Evolutionary conservation across 2,329 filamentous ascomycete genomes (phyloP).

Genomic region (Drechslerella dactyloides): DNA sequence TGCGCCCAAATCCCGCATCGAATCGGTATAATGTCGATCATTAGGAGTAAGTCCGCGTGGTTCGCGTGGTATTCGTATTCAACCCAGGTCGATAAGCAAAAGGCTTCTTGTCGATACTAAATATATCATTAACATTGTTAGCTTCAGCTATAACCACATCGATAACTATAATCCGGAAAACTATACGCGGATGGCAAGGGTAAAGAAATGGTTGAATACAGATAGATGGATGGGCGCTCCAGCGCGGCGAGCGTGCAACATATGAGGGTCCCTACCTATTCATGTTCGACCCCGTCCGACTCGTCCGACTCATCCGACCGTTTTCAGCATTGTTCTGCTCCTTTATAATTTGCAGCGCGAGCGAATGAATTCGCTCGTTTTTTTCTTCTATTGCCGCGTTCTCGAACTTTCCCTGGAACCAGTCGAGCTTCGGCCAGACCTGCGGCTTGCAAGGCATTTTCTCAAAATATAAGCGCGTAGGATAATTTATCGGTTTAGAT

Average conservation of each 20-base stretch:
- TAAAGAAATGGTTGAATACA: no score
- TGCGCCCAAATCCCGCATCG: no score
- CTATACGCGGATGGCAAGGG: neutral
- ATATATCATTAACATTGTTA: no score
- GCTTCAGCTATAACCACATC: no score
- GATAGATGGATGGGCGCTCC: neutral
- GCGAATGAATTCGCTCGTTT: constrained; percentile 18
- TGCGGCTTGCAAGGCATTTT: constrained; percentile 46
- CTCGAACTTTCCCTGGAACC: constrained; percentile 42
- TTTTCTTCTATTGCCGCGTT: constrained; percentile 20
- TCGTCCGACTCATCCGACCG: no score
- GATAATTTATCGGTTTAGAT: no score
- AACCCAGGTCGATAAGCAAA: no score
- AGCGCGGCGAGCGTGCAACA: neutral
- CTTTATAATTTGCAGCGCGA: constrained; percentile 40
- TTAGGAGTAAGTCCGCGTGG: no score
- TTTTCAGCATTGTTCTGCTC: constrained; percentile 32
- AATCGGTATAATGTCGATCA: no score
- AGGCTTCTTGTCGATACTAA: no score
- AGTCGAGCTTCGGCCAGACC: constrained; percentile 40
- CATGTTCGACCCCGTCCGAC: constrained; percentile 20
- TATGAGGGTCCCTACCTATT: constrained; percentile 22
- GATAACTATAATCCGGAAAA: no score
- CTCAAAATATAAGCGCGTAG: neutral
- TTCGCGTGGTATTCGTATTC: no score